Base-by-base conservation (phyloP, 352 stramenopile species). In the Phytophthora brassicae region DNA sequence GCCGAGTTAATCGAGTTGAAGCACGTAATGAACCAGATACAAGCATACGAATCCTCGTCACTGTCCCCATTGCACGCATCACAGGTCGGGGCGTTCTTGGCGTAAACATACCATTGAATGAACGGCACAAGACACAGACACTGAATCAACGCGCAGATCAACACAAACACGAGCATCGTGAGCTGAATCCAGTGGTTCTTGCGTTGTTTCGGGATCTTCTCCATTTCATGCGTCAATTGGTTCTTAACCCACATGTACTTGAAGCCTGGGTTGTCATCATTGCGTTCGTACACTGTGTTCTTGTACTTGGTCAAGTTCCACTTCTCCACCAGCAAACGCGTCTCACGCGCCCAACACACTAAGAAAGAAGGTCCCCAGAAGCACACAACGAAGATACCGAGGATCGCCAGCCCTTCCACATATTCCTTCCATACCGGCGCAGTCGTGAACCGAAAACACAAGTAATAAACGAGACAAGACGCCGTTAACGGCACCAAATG, bases 71-170 rank as follows among this genome's bases (percentile, higher is more conserved):
- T 75, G 57, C 86, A 95, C 11, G 72, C 72, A 33, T 75, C 62
- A 46, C 86, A 95, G 28, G 78, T 80, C 0, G 85, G 80, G 4
- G 84, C 86, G 26, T 93, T 93, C 69, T 95, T 95, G 39, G 86
- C 84, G 53, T 92, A 94, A 29, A 95, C 84, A 45, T 95, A 95
- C 86, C 86, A 95, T 66, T 95, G 86, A 39, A 95, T 93, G 42
- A 95, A 95, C 42, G 86, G 86, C 47, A 95, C 72, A 24, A 93
- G 75, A 59, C 77, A 95, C 14, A 95, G 45, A 23, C 84, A 92
- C 66, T 95, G 86, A 47, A 95, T 74, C 8, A 92, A 24, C 0
- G 86, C 84, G 17, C 78, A 89, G 8, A 91, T 26, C 2, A 92
- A 45, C 43, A 95, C 83, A 44, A 88, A 95, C n/a, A 88, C 75